phyloP scores from a whole-genome alignment of 345 rosid genomes.

The Jatropha curcas region DNA sequence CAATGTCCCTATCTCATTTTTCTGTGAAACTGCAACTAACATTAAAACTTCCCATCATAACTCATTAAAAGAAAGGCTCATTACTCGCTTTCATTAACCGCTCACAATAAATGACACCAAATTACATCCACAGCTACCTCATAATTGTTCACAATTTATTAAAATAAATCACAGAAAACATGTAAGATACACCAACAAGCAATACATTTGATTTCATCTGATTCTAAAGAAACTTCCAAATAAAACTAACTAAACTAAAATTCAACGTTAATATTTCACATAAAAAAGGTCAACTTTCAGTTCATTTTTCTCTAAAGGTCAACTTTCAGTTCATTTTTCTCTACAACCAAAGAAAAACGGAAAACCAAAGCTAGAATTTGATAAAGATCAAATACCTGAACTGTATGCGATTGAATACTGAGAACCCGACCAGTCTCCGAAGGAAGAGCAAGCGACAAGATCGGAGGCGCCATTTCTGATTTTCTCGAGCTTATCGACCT shows the following conservation, averaged over 20 bases:
- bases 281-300: not conserved
- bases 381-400: slow-evolving; percentile 55
- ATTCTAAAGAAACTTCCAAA: not conserved
- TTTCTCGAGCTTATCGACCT: slow-evolving; percentile 41
- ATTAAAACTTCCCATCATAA: not conserved
- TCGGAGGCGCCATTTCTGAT: slow-evolving; percentile 69
- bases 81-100: not conserved
- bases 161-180: not conserved
- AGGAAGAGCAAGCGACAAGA: slow-evolving; percentile 87
- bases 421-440: slow-evolving; percentile 95
- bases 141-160: not conserved
- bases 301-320: too few species aligned
- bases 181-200: not conserved
- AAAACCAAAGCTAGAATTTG: not conserved
- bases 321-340: slow-evolving; percentile 1
- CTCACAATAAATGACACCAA: not conserved
- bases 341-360: not conserved
- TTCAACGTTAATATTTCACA: not conserved
- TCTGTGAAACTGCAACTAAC: not conserved
- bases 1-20: too few species aligned
- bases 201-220: not conserved
- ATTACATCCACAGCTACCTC: not conserved
- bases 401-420: slow-evolving; percentile 97
- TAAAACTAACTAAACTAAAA: not conserved
- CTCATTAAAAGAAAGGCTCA: not conserved